Conservation (phyloP, 352 stramenopile species). For the Globisporangium viniferum region DNA sequence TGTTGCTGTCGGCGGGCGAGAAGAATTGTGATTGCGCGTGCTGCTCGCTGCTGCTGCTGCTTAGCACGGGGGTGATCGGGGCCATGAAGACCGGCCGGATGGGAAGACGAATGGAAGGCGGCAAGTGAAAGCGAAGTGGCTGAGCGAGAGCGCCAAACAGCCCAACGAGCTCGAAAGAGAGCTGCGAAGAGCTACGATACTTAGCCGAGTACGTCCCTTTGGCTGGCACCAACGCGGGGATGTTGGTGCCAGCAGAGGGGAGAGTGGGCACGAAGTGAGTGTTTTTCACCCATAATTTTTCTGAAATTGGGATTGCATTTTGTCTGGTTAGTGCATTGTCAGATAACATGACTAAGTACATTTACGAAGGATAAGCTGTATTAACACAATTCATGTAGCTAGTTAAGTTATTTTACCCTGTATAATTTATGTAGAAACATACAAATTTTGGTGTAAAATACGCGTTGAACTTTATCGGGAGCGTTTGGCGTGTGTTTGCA, state of each 20-base stretch:
- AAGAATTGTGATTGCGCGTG: slow-evolving; percentile 16
- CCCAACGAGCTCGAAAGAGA: no score
- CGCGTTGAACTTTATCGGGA: background rate
- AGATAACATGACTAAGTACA: background rate
- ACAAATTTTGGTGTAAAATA: background rate
- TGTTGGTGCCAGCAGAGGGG: background rate
- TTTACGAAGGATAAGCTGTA: background rate
- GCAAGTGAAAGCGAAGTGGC: slow-evolving; percentile 1
- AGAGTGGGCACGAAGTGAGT: background rate
- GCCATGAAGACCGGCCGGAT: slow-evolving; percentile 27
- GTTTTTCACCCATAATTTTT: background rate
- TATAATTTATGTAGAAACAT: background rate
- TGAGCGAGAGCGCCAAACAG: background rate
- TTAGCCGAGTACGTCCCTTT: background rate
- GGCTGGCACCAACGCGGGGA: background rate
- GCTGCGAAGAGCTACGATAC: slow-evolving; percentile 5
- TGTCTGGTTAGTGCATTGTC: background rate
- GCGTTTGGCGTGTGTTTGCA: background rate
- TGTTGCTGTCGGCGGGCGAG: slow-evolving; percentile 1
- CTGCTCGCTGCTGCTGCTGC: slow-evolving; percentile 14
- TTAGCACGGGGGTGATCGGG: slow-evolving; percentile 29
- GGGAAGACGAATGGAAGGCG: slow-evolving; percentile 15
- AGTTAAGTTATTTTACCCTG: background rate
- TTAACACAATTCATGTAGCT: background rate
- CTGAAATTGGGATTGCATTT: background rate